Base-by-base conservation (phyloP, 495 filamentous ascomycete genomes). In the Penicillium pulvis region DNA sequence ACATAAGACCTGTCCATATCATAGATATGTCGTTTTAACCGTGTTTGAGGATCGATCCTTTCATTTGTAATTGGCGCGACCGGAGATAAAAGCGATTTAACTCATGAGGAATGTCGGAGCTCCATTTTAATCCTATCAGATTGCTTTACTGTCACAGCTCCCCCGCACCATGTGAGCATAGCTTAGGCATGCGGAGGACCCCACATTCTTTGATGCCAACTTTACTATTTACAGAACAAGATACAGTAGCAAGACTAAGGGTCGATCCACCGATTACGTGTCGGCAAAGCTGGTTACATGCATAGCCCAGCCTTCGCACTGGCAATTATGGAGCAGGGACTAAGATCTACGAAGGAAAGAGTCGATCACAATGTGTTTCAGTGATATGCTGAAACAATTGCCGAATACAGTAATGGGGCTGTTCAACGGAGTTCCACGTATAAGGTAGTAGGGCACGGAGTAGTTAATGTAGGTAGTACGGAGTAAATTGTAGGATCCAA, bases 141-240 rank as follows among this genome's bases (percentile, higher is more conserved):
- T 23, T 23, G 20, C 20, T 23, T n/a, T n/a, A n/a, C n/a, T 23
- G 20, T 23, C 20, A 23, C 20, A n/a, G 39, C 39, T 41, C 39
- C 39, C 39, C 39, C 39, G 39, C 39, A 41, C 39, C 39, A 41
- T 41, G 39, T 41, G 39, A 41, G 39, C 16, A n/a, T 41, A 41
- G 14, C 14, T 41, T 2, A 16, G 4, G 35, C 35, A 39, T 39
- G 35, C 16, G 39, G 39, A 41, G 16, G 39, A 16, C 39, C 39
- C 39, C 39, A 41, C 39, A 41, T 41, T 41, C 39, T 14, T 41
- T 16, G 16, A 41, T 16, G 39, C 39, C 39, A 17, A 39, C 35
- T 17, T 41, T 41, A 8, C 39, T 41, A 41, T 41, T 41, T 17
- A 41, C 39, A 41, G 39, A 41, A 41, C 39, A 41, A 16, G 39